A percentile compares a stretch with the other conserved stretches of the same genome.
phyloP scores from a whole-genome alignment of 495 filamentous ascomycete genomes.

The Massariosphaeria phaeospora region DNA sequence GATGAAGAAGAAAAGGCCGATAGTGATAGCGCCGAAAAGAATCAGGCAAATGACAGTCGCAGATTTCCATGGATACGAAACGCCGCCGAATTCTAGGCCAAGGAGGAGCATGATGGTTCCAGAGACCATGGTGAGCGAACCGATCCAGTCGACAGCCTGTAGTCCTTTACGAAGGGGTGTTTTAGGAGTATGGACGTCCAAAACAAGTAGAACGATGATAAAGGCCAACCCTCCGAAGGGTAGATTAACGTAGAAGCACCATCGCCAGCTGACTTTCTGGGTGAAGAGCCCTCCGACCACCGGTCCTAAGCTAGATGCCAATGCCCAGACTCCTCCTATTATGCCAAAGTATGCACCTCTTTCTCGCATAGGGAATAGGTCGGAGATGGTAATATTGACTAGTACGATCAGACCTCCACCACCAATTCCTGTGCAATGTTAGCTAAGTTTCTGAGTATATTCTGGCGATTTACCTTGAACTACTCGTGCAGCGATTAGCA shows the following conservation, averaged over 20 bases:
- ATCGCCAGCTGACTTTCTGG: slow-evolving; percentile 38
- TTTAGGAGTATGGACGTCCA: slow-evolving; percentile 70
- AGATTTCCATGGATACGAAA: slow-evolving; percentile 52
- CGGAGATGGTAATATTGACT: slow-evolving; percentile 76
- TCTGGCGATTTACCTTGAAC: too few species aligned
- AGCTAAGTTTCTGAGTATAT: too few species aligned
- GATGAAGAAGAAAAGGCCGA: slow-evolving; percentile 58
- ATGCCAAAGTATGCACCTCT: slow-evolving; percentile 43
- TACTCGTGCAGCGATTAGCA: slow-evolving; percentile 70
- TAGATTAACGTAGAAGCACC: slow-evolving; percentile 47
- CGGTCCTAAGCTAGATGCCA: slow-evolving; percentile 42
- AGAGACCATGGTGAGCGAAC: slow-evolving; percentile 62
- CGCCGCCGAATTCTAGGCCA: slow-evolving; percentile 48
- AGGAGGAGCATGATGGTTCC: slow-evolving; percentile 67
- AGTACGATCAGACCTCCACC: slow-evolving; percentile 76
- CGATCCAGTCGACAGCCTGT: slow-evolving; percentile 71
- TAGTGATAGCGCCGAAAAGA: slow-evolving; percentile 64
- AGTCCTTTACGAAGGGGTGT: slow-evolving; percentile 67
- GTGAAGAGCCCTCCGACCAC: slow-evolving; percentile 43
- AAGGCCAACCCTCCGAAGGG: slow-evolving; percentile 70
- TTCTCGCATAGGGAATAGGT: slow-evolving; percentile 68
- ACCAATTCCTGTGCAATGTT: too few species aligned
- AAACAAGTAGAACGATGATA: slow-evolving; percentile 60
- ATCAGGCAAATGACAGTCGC: slow-evolving; percentile 72
- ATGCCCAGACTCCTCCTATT: slow-evolving; percentile 43